These are phyloP conservation scores for Thelephora terrestris DNA, from an alignment of 1,284 basidiomycete genomes.

Conservation along the genomic window DNA sequence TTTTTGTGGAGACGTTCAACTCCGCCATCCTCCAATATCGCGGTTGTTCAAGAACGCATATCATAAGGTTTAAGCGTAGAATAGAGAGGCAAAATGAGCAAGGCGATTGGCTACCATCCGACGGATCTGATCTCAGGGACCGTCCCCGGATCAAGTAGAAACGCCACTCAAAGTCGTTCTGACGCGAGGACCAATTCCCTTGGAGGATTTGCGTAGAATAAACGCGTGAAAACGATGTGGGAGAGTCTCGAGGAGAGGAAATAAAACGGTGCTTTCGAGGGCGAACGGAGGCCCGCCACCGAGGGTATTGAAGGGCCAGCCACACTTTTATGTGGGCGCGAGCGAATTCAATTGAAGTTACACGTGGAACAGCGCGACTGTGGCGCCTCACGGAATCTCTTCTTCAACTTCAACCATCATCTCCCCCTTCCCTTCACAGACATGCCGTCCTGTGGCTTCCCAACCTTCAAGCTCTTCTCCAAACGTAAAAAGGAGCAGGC, in stretches of 20 bases:
- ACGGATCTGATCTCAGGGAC: conserved; percentile 12
- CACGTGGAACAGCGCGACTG: background rate
- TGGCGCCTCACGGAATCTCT: background rate
- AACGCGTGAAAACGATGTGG: background rate
- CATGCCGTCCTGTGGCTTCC: background rate
- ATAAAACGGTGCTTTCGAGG: background rate
- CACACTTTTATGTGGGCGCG: background rate
- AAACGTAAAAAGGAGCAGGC: background rate
- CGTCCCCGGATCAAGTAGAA: conserved; percentile 14
- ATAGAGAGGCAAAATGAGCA: too few relatives aligned
- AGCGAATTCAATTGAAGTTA: background rate
- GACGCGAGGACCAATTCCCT: conserved; percentile 11
- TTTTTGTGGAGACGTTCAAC: too few relatives aligned
- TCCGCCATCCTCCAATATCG: too few relatives aligned
- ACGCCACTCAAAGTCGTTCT: conserved; percentile 15
- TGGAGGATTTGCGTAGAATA: conserved; percentile 3
- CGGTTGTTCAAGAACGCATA: too few relatives aligned
- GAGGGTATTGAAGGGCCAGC: background rate
- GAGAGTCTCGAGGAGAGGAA: background rate
- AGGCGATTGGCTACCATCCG: conserved; percentile 16
- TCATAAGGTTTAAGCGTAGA: too few relatives aligned
- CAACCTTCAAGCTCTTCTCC: background rate
- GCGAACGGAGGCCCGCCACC: background rate
- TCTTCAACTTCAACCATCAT: background rate
- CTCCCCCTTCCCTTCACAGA: background rate